These are phyloP conservation scores for Macrophomina tecta DNA, from an alignment of 2,329 filamentous ascomycete genomes.

Conservation along the genomic window DNA sequence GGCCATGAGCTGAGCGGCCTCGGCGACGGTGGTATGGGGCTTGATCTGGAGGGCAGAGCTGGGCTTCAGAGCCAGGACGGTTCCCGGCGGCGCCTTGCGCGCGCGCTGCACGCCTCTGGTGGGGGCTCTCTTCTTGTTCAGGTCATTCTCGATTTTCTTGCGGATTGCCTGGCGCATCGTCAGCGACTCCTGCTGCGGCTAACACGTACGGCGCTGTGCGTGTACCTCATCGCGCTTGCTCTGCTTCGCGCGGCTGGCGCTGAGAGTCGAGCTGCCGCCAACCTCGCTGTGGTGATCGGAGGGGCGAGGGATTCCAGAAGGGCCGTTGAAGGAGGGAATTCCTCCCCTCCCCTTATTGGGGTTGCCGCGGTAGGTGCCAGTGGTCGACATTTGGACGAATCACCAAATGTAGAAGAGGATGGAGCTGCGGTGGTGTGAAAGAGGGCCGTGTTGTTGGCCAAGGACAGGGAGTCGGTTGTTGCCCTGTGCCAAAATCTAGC, in stretches of 20 bases:
- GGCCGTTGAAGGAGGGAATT: constrained; percentile 68
- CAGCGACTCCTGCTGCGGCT: constrained; percentile 32
- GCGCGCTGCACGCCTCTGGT: constrained; percentile 79
- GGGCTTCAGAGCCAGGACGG: constrained; percentile 92
- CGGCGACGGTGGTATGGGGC: constrained; percentile 88
- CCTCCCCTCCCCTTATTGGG: constrained; percentile 69
- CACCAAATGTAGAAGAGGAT: constrained; percentile 2
- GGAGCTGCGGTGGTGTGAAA: constrained; percentile 23
- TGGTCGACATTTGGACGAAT: constrained; percentile 58
- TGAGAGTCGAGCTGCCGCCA: constrained; percentile 72
- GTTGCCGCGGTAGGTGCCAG: constrained; percentile 68
- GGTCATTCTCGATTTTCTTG: constrained; percentile 93
- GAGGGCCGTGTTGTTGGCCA: constrained; percentile 23
- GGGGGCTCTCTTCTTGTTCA: constrained; percentile 94
- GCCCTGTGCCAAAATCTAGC: background rate
- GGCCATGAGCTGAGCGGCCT: constrained; percentile 98
- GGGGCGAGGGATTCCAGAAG: constrained; percentile 75
- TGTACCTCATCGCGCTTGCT: constrained; percentile 97
- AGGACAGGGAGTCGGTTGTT: background rate
- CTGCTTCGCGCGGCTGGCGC: constrained; percentile 94
- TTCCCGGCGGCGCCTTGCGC: constrained; percentile 93
- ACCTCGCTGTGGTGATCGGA: constrained; percentile 45
- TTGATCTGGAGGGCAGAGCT: constrained; percentile 98
- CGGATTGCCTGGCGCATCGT: constrained; percentile 77
- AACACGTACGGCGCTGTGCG: constrained; percentile 32